phyloP scores from a whole-genome alignment of 2,329 filamentous ascomycete species.

The Penicillium digitatum region DNA sequence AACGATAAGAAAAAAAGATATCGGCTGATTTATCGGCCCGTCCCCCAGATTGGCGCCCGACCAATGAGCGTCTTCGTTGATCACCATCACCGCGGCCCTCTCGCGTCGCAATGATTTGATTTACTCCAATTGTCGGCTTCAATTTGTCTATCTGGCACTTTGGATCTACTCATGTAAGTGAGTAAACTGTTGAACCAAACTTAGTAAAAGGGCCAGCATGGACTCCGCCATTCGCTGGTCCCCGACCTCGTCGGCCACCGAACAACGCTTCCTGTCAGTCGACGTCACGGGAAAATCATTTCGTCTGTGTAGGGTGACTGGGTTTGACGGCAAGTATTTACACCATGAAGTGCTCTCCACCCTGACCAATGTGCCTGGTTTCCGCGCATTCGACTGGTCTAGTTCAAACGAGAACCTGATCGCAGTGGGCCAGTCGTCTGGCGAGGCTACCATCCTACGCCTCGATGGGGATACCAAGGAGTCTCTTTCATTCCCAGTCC shows the following conservation, averaged over 20 bases:
- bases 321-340: slow-evolving; percentile 40
- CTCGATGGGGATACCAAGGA: slow-evolving; percentile 50
- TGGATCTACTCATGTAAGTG: not conserved
- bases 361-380: slow-evolving; percentile 55
- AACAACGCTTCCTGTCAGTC: slow-evolving; percentile 58
- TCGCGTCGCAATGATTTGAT: slow-evolving; percentile 8
- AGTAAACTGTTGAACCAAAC: not conserved
- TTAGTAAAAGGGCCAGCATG: slow-evolving; percentile 22
- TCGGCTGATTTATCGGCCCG: slow-evolving; percentile 34
- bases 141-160: not conserved
- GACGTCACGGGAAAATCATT: slow-evolving; percentile 59
- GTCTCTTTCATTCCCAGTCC: slow-evolving; percentile 53
- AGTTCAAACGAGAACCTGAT: slow-evolving; percentile 55
- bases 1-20: slow-evolving; percentile 19
- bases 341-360: slow-evolving; percentile 53
- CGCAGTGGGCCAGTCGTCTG: slow-evolving; percentile 58
- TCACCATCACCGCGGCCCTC: slow-evolving; percentile 6
- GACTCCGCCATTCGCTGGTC: slow-evolving; percentile 60
- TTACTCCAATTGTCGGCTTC: not conserved
- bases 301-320: slow-evolving; percentile 52
- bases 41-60: slow-evolving; percentile 23
- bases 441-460: slow-evolving; percentile 57
- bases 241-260: slow-evolving; percentile 51
- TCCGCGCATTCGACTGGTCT: slow-evolving; percentile 65
- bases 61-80: slow-evolving; percentile 25